phyloP scores from a whole-genome alignment of 495 filamentous ascomycete species.

The Hypomontagnella monticulosa region DNA sequence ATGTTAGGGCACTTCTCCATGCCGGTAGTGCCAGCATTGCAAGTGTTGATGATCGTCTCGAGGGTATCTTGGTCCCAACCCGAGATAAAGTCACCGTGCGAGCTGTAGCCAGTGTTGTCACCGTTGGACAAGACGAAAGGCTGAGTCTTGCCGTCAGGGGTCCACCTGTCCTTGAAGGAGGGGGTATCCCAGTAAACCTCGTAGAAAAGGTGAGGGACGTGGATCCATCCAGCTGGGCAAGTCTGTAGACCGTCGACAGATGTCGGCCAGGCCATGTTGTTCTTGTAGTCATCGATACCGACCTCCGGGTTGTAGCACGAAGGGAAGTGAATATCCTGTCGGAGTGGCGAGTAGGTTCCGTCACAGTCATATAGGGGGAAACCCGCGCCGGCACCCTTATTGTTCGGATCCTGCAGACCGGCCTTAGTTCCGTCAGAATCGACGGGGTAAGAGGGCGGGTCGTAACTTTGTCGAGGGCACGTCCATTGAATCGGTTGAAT shows the following conservation, averaged over 20 bases:
- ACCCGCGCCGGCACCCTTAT: slow-evolving; percentile 59
- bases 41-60: slow-evolving; percentile 68
- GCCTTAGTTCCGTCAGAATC: slow-evolving; percentile 57
- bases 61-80: slow-evolving; percentile 73
- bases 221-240: slow-evolving; percentile 70
- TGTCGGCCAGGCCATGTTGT: slow-evolving; percentile 63
- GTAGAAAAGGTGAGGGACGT: slow-evolving; percentile 69
- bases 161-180: slow-evolving; percentile 64
- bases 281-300: slow-evolving; percentile 60
- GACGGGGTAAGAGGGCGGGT: slow-evolving; percentile 62
- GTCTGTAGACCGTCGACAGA: slow-evolving; percentile 61
- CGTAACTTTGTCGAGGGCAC: slow-evolving; percentile 56
- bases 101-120: slow-evolving; percentile 64
- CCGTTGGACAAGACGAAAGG: slow-evolving; percentile 75
- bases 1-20: slow-evolving; percentile 65
- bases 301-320: slow-evolving; percentile 68
- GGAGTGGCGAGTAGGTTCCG: slow-evolving; percentile 64
- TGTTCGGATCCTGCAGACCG: slow-evolving; percentile 60
- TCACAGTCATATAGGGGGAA: slow-evolving; percentile 63
- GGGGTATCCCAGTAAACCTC: slow-evolving; percentile 74
- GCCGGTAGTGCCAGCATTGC: slow-evolving; percentile 62
- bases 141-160: slow-evolving; percentile 60
- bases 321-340: slow-evolving; percentile 63
- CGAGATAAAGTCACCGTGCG: slow-evolving; percentile 77
- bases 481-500: slow-evolving; percentile 58